phyloP scores from a whole-genome alignment of 75 land plant species.

The Cupressus sempervirens region DNA sequence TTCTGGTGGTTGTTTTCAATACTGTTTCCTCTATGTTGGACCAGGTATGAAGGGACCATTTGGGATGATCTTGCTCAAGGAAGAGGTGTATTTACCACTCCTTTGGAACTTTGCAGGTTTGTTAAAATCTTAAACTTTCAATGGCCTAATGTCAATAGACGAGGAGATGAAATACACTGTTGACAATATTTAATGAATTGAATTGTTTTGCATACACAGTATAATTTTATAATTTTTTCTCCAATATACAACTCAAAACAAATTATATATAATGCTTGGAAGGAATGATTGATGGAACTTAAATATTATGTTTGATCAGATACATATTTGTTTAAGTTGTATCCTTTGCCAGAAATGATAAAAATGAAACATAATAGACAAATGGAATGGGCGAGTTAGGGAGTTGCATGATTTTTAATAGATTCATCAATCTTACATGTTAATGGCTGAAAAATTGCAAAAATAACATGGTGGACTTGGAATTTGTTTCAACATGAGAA shows the following conservation, averaged over 20 bases:
- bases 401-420: too few relatives aligned
- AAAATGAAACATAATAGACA: too few relatives aligned
- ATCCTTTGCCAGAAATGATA: too few relatives aligned
- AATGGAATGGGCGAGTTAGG: too few relatives aligned
- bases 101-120: conserved; percentile 70
- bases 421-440: too few relatives aligned
- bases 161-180: background rate
- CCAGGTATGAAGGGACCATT: conserved; percentile 93
- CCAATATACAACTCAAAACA: background rate
- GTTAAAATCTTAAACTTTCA: background rate
- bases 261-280: background rate
- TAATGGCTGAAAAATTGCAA: too few relatives aligned
- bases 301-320: background rate
- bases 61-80: conserved; percentile 96
- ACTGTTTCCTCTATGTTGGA: background rate
- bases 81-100: conserved; percentile 84
- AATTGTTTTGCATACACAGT: background rate
- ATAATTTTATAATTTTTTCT: background rate
- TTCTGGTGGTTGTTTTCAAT: background rate
- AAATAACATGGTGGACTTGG: too few relatives aligned
- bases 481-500: too few relatives aligned
- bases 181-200: background rate
- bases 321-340: background rate
- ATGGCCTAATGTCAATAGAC: background rate
- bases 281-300: background rate